A percentile compares a stretch with the other conserved stretches of the same genome.
Evolutionary conservation across 495 filamentous ascomycete species (phyloP).

Genomic region (Rhizodiscina lignyota): DNA sequence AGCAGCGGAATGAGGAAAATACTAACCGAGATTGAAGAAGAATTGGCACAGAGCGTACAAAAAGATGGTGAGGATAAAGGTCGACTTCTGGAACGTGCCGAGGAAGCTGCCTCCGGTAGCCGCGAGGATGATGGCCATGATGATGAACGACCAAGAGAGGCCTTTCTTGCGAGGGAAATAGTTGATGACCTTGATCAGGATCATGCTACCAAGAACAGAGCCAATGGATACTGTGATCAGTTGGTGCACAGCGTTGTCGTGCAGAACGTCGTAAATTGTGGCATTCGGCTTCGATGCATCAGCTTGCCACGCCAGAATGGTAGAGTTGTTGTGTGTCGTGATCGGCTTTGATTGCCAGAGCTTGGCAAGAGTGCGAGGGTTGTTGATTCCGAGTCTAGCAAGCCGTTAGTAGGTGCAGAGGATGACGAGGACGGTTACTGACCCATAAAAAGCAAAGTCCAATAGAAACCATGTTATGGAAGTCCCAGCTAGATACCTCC

Average conservation of each 20-base stretch:
- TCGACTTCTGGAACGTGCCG: constrained; percentile 20
- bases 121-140: constrained; percentile 27
- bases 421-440: too few species aligned
- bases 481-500: constrained; percentile 32
- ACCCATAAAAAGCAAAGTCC: constrained; percentile 42
- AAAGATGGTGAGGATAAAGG: constrained; percentile 29
- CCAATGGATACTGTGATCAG: constrained; percentile 23
- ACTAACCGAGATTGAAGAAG: constrained; percentile 49
- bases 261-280: constrained; percentile 4
- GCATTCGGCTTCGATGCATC: constrained; percentile 14
- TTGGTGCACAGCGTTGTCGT: constrained; percentile 17
- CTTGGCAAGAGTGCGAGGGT: constrained; percentile 12
- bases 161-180: constrained; percentile 30
- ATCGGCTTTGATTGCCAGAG: too few species aligned
- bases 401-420: too few species aligned
- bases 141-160: constrained; percentile 32
- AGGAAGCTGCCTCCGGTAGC: constrained; percentile 35
- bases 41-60: constrained; percentile 44
- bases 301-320: constrained; percentile 5
- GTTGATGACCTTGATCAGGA: constrained; percentile 28
- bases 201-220: constrained; percentile 27
- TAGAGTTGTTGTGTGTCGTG: too few species aligned
- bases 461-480: constrained; percentile 33
- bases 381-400: constrained; percentile 34
- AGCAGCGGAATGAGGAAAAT: too few species aligned